A percentile compares a stretch with the other conserved stretches of the same genome.
Evolutionary conservation across 2,329 filamentous ascomycete genomes (phyloP).

Genomic region (Fusarium brachygibbosum): DNA sequence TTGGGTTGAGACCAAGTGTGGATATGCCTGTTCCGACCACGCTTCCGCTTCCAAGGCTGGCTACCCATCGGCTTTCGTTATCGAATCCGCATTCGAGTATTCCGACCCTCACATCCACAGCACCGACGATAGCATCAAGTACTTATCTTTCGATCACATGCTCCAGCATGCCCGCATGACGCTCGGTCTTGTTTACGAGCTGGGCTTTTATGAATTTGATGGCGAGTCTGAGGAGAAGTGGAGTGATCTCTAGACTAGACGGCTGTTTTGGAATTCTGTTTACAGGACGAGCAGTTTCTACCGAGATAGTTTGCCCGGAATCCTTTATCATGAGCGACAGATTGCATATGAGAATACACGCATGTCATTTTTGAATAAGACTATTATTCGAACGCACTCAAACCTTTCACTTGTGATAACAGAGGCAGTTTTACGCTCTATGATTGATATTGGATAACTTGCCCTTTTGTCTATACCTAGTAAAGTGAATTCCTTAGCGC

Average conservation of each 20-base stretch:
- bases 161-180: constrained; percentile 89
- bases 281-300: neutral
- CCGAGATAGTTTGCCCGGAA: neutral
- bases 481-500: constrained; percentile 32
- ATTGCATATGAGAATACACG: constrained; percentile 32
- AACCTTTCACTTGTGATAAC: neutral
- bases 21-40: constrained; percentile 85
- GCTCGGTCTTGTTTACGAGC: constrained; percentile 84
- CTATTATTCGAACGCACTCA: neutral
- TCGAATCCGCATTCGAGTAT: constrained; percentile 77
- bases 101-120: constrained; percentile 78
- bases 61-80: constrained; percentile 81
- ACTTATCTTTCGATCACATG: constrained; percentile 89
- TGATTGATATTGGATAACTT: constrained; percentile 10
- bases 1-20: constrained; percentile 88
- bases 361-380: constrained; percentile 10
- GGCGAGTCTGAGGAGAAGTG: constrained; percentile 52
- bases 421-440: constrained; percentile 17
- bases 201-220: constrained; percentile 80
- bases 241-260: constrained; percentile 54
- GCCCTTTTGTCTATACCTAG: constrained; percentile 41
- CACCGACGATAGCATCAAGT: constrained; percentile 77
- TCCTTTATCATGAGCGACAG: constrained; percentile 28
- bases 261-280: constrained; percentile 4
- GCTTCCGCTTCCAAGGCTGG: constrained; percentile 80